A percentile compares a stretch with the other conserved stretches of the same genome.
phyloP scores from a whole-genome alignment of 371 early-diverging fungal species.

The Homolaphlyctis polyrhiza region DNA sequence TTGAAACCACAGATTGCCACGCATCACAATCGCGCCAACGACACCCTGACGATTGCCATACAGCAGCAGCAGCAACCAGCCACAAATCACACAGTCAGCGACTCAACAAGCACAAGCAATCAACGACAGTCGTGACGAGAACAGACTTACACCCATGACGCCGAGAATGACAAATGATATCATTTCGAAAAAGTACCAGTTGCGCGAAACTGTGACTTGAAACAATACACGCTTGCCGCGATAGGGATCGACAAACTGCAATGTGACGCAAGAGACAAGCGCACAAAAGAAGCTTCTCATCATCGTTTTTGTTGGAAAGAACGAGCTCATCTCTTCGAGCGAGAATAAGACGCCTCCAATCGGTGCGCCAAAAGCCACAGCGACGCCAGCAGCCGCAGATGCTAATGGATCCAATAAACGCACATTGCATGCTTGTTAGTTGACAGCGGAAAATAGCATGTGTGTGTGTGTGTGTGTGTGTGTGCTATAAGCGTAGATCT shows the following conservation, averaged over 20 bases:
- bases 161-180: conserved; percentile 79
- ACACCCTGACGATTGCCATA: too few relatives aligned
- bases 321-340: conserved; percentile 87
- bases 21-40: conserved; percentile 82
- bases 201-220: conserved; percentile 81
- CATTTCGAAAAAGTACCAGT: conserved; percentile 86
- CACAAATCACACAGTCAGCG: too few relatives aligned
- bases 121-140: too few relatives aligned
- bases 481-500: neutral
- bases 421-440: too few relatives aligned
- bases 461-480: neutral
- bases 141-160: conserved; percentile 66
- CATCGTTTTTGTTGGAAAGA: conserved; percentile 90
- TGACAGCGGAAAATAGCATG: neutral
- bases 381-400: conserved; percentile 90
- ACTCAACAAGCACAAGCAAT: too few relatives aligned
- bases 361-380: conserved; percentile 95
- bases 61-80: too few relatives aligned
- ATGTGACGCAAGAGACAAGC: conserved; percentile 80
- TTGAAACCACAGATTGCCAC: conserved; percentile 30
- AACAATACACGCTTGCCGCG: conserved; percentile 88
- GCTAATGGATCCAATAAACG: too few relatives aligned
- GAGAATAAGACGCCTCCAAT: conserved; percentile 94
- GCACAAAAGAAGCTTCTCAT: conserved; percentile 90
- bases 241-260: conserved; percentile 57